Percentiles rank a stretch among this genome's conserved stretches.
These are phyloP conservation scores for Suillus bovinus DNA, from an alignment of 768 basidiomycete genomes.

Conservation along the genomic window DNA sequence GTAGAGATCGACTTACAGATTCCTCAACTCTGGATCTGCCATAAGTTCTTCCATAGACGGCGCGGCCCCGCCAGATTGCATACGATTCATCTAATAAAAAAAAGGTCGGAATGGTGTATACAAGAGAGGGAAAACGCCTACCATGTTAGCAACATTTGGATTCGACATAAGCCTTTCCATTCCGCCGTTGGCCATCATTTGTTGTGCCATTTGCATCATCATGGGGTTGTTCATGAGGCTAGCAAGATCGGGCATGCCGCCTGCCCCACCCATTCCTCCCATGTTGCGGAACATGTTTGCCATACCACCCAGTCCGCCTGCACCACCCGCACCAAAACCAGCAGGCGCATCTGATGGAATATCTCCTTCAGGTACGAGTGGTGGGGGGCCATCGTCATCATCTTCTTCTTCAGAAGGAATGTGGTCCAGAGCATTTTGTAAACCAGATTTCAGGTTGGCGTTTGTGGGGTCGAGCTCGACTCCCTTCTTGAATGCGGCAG, in stretches of 20 bases:
- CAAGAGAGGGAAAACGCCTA: slow-evolving; percentile 30
- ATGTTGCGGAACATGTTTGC: slow-evolving; percentile 68
- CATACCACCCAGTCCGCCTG: slow-evolving; percentile 42
- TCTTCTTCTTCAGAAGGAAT: slow-evolving; percentile 45
- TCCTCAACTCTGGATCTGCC: slow-evolving; percentile 69
- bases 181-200: slow-evolving; percentile 87
- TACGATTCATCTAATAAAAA: slow-evolving; percentile 64
- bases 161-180: slow-evolving; percentile 80
- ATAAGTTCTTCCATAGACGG: slow-evolving; percentile 86
- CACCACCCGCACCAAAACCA: slow-evolving; percentile 34
- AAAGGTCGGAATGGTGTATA: slow-evolving; percentile 10
- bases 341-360: slow-evolving; percentile 25
- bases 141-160: slow-evolving; percentile 81
- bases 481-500: slow-evolving; percentile 82
- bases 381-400: slow-evolving; percentile 30
- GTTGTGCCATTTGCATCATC: slow-evolving; percentile 92
- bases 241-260: slow-evolving; percentile 86
- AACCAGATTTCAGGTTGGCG: slow-evolving; percentile 77
- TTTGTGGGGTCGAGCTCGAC: slow-evolving; percentile 84
- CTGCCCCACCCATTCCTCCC: slow-evolving; percentile 50
- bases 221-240: slow-evolving; percentile 89
- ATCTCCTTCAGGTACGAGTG: slow-evolving; percentile 36
- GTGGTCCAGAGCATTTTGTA: slow-evolving; percentile 74
- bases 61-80: slow-evolving; percentile 77
- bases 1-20: slow-evolving; percentile 59